Evolutionary conservation across 1,284 basidiomycete genomes (phyloP).

Genomic region (Rhodotorula sp.): DNA sequence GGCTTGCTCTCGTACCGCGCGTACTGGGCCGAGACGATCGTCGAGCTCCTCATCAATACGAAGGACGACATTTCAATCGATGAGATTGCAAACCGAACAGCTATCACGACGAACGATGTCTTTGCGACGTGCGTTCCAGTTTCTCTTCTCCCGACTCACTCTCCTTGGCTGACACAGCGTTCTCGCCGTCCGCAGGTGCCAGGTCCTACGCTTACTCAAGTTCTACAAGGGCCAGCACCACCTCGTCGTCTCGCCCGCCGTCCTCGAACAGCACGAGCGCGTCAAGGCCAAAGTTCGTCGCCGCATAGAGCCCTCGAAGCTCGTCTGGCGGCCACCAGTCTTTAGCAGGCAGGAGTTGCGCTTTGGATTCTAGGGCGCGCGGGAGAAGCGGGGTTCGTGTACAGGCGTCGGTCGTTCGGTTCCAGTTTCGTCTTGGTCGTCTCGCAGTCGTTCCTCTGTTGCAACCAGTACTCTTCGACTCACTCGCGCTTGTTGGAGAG

Average conservation of each 20-base stretch:
- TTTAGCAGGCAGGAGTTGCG: constrained; percentile 47
- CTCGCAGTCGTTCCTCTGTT: not conserved
- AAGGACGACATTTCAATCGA: constrained; percentile 82
- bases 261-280: constrained; percentile 88
- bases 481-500: too few species aligned
- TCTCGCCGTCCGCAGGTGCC: constrained; percentile 61
- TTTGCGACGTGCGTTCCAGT: constrained; percentile 83
- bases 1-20: constrained; percentile 91
- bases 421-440: not conserved
- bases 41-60: constrained; percentile 71
- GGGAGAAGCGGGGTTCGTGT: not conserved
- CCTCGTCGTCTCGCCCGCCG: constrained; percentile 84
- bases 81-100: constrained; percentile 93
- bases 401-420: not conserved
- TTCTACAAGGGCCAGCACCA: constrained; percentile 95
- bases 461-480: not conserved
- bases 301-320: constrained; percentile 73
- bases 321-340: constrained; percentile 81
- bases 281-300: constrained; percentile 73
- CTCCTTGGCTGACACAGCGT: not conserved
- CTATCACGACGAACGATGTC: constrained; percentile 95
- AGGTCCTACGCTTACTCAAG: constrained; percentile 91
- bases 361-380: constrained; percentile 30
- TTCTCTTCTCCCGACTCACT: not conserved
- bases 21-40: constrained; percentile 97